Conservation (phyloP, 2,329 filamentous ascomycete genomes). For the Colletotrichum spaethianum region DNA sequence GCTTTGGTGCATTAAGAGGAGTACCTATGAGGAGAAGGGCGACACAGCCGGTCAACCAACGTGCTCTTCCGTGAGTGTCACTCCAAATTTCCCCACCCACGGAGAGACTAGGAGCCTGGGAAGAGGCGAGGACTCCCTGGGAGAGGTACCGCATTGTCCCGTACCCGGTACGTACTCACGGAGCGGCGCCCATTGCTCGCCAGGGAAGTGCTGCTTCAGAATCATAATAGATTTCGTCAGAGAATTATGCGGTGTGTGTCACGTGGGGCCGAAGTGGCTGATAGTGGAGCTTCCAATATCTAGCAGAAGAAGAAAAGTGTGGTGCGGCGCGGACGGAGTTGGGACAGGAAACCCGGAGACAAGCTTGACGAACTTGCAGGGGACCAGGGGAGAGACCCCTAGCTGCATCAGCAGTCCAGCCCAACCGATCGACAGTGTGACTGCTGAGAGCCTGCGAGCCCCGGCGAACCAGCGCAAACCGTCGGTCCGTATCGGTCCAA, state of each 20-base stretch:
- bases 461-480: slow-evolving; percentile 14
- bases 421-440: slow-evolving; percentile 36
- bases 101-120: neutral
- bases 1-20: neutral
- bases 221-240: slow-evolving; percentile 24
- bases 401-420: slow-evolving; percentile 24
- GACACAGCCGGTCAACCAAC: slow-evolving; percentile 15
- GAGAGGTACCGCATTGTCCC: neutral
- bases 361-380: slow-evolving; percentile 20
- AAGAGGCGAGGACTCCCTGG: neutral
- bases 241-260: slow-evolving; percentile 40
- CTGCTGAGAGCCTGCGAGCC: slow-evolving; percentile 1
- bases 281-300: slow-evolving; percentile 25
- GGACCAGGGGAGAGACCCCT: neutral
- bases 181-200: neutral
- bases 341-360: slow-evolving; percentile 32
- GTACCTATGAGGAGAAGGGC: neutral
- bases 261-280: slow-evolving; percentile 39
- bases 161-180: slow-evolving; percentile 2
- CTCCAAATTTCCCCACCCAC: slow-evolving; percentile 8
- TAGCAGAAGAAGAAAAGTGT: slow-evolving; percentile 38
- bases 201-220: slow-evolving; percentile 31
- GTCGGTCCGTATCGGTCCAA: slow-evolving; percentile 4
- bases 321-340: slow-evolving; percentile 37
- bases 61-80: slow-evolving; percentile 21